Percentiles rank a stretch among this genome's conserved stretches.
Evolutionary conservation across 2,329 filamentous ascomycete species (phyloP).

Genomic region (Akanthomyces dipterigenus): DNA sequence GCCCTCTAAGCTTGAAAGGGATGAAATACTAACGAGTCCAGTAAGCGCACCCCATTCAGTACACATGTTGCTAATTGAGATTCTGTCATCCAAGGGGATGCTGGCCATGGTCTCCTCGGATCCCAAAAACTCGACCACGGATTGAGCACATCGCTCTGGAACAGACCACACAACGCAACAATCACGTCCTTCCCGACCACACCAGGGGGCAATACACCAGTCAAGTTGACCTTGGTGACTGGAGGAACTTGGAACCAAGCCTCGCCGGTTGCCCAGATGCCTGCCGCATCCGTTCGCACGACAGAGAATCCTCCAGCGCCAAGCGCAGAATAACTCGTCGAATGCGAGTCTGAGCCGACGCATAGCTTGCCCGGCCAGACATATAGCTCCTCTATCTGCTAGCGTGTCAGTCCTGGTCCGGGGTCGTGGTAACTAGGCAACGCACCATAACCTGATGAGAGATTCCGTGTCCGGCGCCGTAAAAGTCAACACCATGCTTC

Average conservation of each 20-base stretch:
- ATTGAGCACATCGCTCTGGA: conserved; percentile 86
- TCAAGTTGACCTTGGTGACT: conserved; percentile 72
- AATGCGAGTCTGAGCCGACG: conserved; percentile 73
- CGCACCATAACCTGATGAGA: conserved; percentile 74
- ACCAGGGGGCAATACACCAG: conserved; percentile 65
- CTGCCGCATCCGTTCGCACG: conserved; percentile 80
- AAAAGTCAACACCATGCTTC: conserved; percentile 71
- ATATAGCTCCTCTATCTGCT: conserved; percentile 72
- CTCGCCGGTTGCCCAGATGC: conserved; percentile 73
- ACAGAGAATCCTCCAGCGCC: conserved; percentile 64
- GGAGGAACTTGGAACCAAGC: conserved; percentile 83
- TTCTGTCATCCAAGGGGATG: conserved; percentile 61
- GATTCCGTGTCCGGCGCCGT: conserved; percentile 70
- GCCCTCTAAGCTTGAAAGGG: no score
- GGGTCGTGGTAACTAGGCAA: not conserved
- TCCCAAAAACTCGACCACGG: conserved; percentile 80
- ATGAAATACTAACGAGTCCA: not conserved
- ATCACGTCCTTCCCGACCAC: conserved; percentile 95
- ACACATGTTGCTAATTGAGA: conserved; percentile 71
- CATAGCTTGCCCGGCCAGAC: conserved; percentile 76
- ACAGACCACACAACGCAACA: conserved; percentile 76
- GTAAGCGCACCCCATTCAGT: conserved; percentile 63
- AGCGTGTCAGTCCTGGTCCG: not conserved
- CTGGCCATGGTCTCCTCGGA: conserved; percentile 69
- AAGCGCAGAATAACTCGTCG: conserved; percentile 78